Conservation (phyloP, 139 green algal genomes). For the Coelastrella sp. region DNA sequence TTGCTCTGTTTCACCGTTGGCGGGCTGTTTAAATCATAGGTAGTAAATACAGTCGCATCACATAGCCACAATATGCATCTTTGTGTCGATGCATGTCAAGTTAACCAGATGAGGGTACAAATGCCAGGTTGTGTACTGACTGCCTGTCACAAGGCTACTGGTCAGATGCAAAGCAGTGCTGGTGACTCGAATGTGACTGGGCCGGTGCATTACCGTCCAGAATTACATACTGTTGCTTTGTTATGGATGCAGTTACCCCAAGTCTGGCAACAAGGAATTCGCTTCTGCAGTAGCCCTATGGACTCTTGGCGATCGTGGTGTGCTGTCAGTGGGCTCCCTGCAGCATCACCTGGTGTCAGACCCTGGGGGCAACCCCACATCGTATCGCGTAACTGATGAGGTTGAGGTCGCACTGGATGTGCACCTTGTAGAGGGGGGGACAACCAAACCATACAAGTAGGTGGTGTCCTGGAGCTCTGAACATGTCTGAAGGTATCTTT, state of each 20-base stretch:
- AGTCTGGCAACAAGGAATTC: constrained; percentile 79
- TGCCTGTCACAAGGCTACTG: too few species aligned
- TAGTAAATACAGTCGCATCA: too few species aligned
- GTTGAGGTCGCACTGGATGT: constrained; percentile 86
- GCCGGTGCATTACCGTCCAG: background rate
- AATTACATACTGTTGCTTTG: too few species aligned
- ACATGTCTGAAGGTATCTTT: too few species aligned
- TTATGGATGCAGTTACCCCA: constrained; percentile 1
- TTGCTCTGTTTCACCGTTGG: too few species aligned
- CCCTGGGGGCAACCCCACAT: background rate
- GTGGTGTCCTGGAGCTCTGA: too few species aligned
- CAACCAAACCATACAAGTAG: constrained; percentile 76
- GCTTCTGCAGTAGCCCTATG: constrained; percentile 74
- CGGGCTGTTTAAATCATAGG: too few species aligned
- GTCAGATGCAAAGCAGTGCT: too few species aligned
- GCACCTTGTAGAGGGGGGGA: constrained; percentile 64
- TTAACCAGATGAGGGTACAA: too few species aligned
- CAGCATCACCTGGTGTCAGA: constrained; percentile 14
- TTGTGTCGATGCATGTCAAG: too few species aligned
- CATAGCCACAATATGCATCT: too few species aligned
- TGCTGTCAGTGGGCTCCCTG: constrained; percentile 64
- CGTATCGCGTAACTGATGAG: constrained; percentile 68
- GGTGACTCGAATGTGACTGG: background rate
- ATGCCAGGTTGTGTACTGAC: too few species aligned
- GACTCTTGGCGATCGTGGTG: constrained; percentile 81